Evolutionary conservation across 75 land plant species (phyloP).

Genomic region (Sequoia sempervirens): DNA sequence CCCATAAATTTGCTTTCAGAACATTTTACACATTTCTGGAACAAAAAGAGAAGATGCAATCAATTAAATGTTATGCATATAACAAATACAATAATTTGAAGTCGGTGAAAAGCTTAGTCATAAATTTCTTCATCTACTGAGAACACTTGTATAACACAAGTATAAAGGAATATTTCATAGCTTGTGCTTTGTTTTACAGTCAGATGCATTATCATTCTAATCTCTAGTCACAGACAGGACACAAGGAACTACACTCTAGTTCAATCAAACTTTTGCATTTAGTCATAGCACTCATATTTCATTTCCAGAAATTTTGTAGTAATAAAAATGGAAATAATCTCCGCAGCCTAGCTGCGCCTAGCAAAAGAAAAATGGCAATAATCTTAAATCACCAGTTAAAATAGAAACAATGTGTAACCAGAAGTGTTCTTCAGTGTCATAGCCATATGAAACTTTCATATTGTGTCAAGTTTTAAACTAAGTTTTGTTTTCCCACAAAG

Average conservation of each 20-base stretch:
- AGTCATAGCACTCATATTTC: background rate
- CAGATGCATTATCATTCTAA: background rate
- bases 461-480: too few species aligned
- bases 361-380: conserved; percentile 1
- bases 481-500: too few species aligned
- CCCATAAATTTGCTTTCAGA: background rate
- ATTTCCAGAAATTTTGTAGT: background rate
- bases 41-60: background rate
- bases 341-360: too few species aligned
- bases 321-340: background rate
- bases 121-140: background rate
- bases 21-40: background rate
- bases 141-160: background rate
- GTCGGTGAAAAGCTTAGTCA: background rate
- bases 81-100: background rate
- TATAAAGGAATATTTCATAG: background rate
- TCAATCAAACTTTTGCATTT: background rate
- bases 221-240: background rate
- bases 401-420: background rate
- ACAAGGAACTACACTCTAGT: background rate
- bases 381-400: background rate
- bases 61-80: background rate
- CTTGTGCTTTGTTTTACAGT: background rate
- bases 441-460: too few species aligned
- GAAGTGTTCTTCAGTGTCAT: background rate